These are phyloP conservation scores for Xylaria castorea DNA, from an alignment of 495 filamentous ascomycete genomes.

Conservation along the genomic window DNA sequence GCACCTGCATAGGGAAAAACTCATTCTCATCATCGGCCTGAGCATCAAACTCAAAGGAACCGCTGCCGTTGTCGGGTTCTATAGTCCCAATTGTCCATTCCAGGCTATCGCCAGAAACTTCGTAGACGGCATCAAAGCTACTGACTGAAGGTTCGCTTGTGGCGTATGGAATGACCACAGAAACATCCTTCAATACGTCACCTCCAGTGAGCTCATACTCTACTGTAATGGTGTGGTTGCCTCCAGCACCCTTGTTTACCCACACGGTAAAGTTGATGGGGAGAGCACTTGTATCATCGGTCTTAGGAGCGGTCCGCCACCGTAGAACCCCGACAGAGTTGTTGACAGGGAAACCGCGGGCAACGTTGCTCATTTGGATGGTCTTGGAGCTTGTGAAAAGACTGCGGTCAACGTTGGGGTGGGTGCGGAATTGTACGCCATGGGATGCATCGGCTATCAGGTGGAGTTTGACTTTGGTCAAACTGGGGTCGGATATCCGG, in stretches of 20 bases:
- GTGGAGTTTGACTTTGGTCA: slow-evolving; percentile 87
- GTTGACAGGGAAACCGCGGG: slow-evolving; percentile 89
- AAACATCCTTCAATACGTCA: slow-evolving; percentile 77
- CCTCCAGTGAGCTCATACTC: slow-evolving; percentile 90
- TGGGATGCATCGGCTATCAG: slow-evolving; percentile 74
- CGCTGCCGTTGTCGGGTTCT: slow-evolving; percentile 77
- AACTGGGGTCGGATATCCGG: slow-evolving; percentile 81
- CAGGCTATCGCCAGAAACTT: slow-evolving; percentile 89
- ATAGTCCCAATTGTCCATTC: slow-evolving; percentile 91
- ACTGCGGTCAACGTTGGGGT: slow-evolving; percentile 91
- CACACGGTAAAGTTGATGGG: slow-evolving; percentile 96
- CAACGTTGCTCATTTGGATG: slow-evolving; percentile 83
- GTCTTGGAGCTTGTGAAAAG: slow-evolving; percentile 77
- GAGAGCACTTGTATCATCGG: slow-evolving; percentile 73
- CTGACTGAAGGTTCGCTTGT: slow-evolving; percentile 85
- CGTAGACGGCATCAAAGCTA: slow-evolving; percentile 91
- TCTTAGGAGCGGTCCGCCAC: slow-evolving; percentile 80
- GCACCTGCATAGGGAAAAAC: slow-evolving; percentile 96
- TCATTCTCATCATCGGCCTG: slow-evolving; percentile 82
- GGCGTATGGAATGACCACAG: slow-evolving; percentile 83
- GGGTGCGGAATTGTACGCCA: slow-evolving; percentile 86
- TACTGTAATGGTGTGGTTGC: slow-evolving; percentile 82
- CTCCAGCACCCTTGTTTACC: slow-evolving; percentile 83
- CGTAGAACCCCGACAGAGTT: slow-evolving; percentile 86
- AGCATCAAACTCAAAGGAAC: slow-evolving; percentile 93